Percentiles rank a stretch among this genome's conserved stretches.
Conservation (phyloP, 2,329 filamentous ascomycete genomes). For the Cyphellophora attinorum region DNA sequence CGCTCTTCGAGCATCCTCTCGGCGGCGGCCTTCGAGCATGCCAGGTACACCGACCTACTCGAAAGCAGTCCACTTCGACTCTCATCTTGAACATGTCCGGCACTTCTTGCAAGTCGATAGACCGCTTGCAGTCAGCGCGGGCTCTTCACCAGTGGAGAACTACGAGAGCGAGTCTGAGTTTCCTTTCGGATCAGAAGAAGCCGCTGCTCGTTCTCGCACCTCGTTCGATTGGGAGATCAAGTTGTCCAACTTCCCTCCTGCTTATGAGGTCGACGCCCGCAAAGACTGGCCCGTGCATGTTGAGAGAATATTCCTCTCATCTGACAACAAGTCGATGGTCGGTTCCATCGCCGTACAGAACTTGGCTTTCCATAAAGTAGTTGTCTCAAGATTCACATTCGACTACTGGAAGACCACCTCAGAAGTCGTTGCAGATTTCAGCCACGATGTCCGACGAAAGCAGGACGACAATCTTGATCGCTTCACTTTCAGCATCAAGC, state of each 20-base stretch:
- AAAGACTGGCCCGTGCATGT: constrained; percentile 58
- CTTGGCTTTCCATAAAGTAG: constrained; percentile 76
- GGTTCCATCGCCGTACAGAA: constrained; percentile 81
- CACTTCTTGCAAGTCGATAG: constrained; percentile 92
- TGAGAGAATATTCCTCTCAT: constrained; percentile 77
- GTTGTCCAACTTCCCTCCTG: constrained; percentile 63
- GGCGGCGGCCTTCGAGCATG: constrained; percentile 84
- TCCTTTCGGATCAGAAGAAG: constrained; percentile 59
- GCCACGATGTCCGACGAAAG: constrained; percentile 62
- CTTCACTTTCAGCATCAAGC: constrained; percentile 89
- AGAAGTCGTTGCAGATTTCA: constrained; percentile 82
- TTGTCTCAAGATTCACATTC: constrained; percentile 88
- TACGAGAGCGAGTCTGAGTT: constrained; percentile 86
- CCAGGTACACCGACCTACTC: constrained; percentile 91
- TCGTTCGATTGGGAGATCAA: constrained; percentile 80
- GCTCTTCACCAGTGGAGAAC: constrained; percentile 79
- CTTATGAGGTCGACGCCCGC: constrained; percentile 53
- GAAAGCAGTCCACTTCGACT: constrained; percentile 98
- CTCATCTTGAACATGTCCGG: constrained; percentile 87
- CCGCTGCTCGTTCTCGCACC: constrained; percentile 28
- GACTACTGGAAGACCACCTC: constrained; percentile 99
- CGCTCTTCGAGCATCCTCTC: constrained; percentile 68
- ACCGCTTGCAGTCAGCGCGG: constrained; percentile 90
- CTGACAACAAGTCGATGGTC: constrained; percentile 76
- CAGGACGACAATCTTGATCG: constrained; percentile 64